These are phyloP conservation scores for Thelonectria olida DNA, from an alignment of 2,329 filamentous ascomycete species.

Conservation along the genomic window DNA sequence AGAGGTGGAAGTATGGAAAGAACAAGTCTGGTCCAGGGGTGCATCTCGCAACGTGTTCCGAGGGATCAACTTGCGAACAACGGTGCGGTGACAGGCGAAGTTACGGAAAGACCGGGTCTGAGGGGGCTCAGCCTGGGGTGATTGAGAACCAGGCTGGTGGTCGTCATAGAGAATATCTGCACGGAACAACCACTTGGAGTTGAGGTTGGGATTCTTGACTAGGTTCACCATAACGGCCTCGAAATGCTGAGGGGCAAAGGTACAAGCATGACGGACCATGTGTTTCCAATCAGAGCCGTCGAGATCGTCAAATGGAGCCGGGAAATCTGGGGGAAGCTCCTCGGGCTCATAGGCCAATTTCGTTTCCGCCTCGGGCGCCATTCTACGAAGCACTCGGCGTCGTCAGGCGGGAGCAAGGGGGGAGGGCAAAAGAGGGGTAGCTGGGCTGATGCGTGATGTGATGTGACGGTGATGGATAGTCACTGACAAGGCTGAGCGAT, in stretches of 20 bases:
- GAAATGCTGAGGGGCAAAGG: conserved; percentile 72
- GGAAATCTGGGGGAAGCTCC: conserved; percentile 38
- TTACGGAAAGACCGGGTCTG: conserved; percentile 30
- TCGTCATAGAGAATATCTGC: conserved; percentile 72
- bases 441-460: neutral
- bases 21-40: conserved; percentile 83
- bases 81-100: conserved; percentile 62
- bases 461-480: conserved; percentile 9
- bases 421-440: neutral
- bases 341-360: conserved; percentile 44
- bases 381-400: conserved; percentile 3
- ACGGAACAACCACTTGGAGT: conserved; percentile 79
- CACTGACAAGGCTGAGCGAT: neutral
- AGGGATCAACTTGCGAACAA: conserved; percentile 83
- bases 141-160: neutral
- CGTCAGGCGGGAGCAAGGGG: neutral
- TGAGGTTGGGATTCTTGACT: conserved; percentile 82
- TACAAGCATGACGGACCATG: conserved; percentile 65
- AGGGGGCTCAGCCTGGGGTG: conserved; percentile 6
- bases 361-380: conserved; percentile 22
- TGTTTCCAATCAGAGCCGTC: conserved; percentile 57
- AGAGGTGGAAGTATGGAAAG: conserved; percentile 64
- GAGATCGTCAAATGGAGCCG: conserved; percentile 40
- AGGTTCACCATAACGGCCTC: conserved; percentile 76
- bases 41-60: conserved; percentile 81